Evolutionary conservation across 768 basidiomycete genomes (phyloP).

Genomic region (Russula emetica): DNA sequence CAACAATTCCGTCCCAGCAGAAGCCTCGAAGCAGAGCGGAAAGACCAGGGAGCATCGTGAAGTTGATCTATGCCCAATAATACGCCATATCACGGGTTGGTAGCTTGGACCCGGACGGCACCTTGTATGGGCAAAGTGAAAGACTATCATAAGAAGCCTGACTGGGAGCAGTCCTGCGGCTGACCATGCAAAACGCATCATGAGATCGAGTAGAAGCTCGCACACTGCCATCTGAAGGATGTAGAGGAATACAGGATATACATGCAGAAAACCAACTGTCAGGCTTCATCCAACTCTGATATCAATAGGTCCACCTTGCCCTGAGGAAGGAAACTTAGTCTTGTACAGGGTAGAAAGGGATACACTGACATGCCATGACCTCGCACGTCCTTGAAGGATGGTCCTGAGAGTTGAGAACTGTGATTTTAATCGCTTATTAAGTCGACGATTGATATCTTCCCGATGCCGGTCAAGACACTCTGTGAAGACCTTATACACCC

Average conservation of each 20-base stretch:
- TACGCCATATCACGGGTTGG: conserved; percentile 64
- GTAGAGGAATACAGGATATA: neutral
- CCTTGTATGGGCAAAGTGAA: conserved; percentile 63
- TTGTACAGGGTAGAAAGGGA: neutral
- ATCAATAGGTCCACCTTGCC: conserved; percentile 61
- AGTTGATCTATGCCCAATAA: conserved; percentile 63
- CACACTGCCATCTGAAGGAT: neutral
- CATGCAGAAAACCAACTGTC: conserved; percentile 33
- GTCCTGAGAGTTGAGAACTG: conserved; percentile 55
- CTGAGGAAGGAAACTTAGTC: conserved; percentile 33
- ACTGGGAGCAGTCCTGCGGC: conserved; percentile 24
- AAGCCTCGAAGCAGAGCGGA: conserved; percentile 3
- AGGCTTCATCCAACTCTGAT: conserved; percentile 60
- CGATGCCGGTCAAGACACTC: conserved; percentile 40
- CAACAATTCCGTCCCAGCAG: neutral
- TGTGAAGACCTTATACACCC: conserved; percentile 68
- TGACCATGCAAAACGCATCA: neutral
- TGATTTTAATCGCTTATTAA: conserved; percentile 60
- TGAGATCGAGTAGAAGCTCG: neutral
- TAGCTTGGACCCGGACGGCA: conserved; percentile 61
- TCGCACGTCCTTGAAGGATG: conserved; percentile 21
- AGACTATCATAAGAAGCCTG: conserved; percentile 4
- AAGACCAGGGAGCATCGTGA: conserved; percentile 3
- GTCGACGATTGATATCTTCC: conserved; percentile 43
- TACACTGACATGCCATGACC: conserved; percentile 27